Percentiles rank a stretch among this genome's conserved stretches.
phyloP scores from a whole-genome alignment of 306 rosid species.

The Cicer judaicum region DNA sequence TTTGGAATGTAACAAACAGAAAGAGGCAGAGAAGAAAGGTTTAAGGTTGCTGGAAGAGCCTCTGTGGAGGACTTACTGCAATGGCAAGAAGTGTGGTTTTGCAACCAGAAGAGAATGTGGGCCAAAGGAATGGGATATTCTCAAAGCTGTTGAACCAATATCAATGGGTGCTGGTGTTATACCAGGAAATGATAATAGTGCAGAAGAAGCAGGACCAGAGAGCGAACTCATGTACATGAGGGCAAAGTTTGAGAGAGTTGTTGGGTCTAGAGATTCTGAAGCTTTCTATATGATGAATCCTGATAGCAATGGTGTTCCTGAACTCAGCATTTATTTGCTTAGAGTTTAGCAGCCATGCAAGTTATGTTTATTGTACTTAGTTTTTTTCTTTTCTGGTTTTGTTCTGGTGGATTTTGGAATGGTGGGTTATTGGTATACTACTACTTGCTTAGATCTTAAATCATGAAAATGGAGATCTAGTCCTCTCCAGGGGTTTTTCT shows the following conservation, averaged over 20 bases:
- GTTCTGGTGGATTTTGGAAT: conserved; percentile 46
- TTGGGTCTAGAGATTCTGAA: conserved; percentile 63
- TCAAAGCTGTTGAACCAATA: conserved; percentile 88
- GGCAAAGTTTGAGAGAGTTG: conserved; percentile 92
- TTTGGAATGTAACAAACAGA: conserved; percentile 75
- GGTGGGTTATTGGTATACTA: conserved; percentile 47
- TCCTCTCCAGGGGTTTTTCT: conserved; percentile 44
- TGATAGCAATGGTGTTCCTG: conserved; percentile 93
- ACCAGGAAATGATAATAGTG: conserved; percentile 53
- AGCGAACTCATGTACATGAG: conserved; percentile 90
- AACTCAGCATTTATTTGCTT: conserved; percentile 89
- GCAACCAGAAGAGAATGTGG: conserved; percentile 88
- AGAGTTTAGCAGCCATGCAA: conserved; percentile 64
- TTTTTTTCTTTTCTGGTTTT: conserved; percentile 27
- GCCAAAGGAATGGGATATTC: conserved; percentile 72
- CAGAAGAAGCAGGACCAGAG: conserved; percentile 57
- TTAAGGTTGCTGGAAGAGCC: conserved; percentile 74
- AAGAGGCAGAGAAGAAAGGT: conserved; percentile 50
- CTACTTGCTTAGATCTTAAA: conserved; percentile 51
- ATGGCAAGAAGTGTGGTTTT: conserved; percentile 89
- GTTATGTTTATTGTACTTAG: conserved; percentile 32
- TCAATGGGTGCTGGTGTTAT: conserved; percentile 95
- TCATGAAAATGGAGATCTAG: conserved; percentile 50
- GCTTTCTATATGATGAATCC: conserved; percentile 96
- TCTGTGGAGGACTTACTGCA: conserved; percentile 91